Percentiles rank a stretch among this genome's conserved stretches.
Conservation (phyloP, 2,329 filamentous ascomycete genomes). For the Penicillium digitatum region DNA sequence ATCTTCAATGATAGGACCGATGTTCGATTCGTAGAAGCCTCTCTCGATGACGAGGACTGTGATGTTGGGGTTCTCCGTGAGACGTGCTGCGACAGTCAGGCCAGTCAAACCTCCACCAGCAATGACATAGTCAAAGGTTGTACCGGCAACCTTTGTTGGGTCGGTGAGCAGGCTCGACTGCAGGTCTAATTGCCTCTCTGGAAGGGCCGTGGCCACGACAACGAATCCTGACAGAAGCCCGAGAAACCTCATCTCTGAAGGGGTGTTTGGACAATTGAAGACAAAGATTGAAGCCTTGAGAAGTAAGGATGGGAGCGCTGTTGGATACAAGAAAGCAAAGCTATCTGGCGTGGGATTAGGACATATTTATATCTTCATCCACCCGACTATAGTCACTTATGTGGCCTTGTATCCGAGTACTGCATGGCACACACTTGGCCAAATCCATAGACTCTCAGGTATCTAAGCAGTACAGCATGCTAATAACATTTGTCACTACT, state of each 20-base stretch:
- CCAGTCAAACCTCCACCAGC: background rate
- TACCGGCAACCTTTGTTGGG: background rate
- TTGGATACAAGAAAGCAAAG: background rate
- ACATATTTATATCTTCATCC: background rate
- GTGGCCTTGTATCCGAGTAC: background rate
- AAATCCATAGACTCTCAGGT: background rate
- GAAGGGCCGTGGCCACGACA: background rate
- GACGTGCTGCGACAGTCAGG: background rate
- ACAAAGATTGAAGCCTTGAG: background rate
- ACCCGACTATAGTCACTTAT: background rate
- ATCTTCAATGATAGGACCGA: constrained; percentile 25
- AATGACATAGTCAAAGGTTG: background rate
- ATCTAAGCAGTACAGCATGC: background rate
- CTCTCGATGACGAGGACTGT: constrained; percentile 16
- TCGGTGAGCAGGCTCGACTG: background rate
- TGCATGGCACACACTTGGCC: background rate
- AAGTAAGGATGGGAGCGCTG: background rate
- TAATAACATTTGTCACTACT: background rate
- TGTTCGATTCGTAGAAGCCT: constrained; percentile 28
- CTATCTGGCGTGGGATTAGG: background rate
- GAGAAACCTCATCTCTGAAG: background rate
- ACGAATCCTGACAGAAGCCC: background rate
- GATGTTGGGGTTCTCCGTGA: background rate
- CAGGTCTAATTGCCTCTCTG: background rate
- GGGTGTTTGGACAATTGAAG: background rate